Evolutionary conservation across 345 rosid species (phyloP).

Genomic region (Eucalyptus melliodora): DNA sequence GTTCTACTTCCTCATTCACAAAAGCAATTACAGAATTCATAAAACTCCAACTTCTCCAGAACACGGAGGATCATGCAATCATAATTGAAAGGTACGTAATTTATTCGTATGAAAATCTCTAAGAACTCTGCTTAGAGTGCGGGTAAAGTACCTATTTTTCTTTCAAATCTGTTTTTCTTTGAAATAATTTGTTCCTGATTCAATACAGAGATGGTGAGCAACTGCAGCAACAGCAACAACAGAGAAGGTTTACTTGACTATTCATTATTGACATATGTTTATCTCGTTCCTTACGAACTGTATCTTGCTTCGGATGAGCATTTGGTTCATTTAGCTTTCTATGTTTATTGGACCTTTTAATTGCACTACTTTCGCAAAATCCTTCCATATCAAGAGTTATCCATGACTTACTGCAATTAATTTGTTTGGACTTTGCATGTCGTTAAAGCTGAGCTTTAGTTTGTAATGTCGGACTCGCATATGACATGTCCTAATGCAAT

Average conservation of each 20-base stretch:
- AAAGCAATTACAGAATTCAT: not conserved
- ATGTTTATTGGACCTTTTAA: not conserved
- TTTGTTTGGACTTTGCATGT: not conserved
- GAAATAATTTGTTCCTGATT: not conserved
- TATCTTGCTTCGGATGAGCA: not conserved
- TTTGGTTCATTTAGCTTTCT: not conserved
- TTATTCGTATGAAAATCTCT: not conserved
- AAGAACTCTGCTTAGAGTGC: not conserved
- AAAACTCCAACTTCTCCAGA: not conserved
- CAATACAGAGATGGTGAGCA: not conserved
- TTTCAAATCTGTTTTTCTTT: not conserved
- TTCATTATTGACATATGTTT: not conserved
- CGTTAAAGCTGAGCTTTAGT: not conserved
- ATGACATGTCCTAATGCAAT: not conserved
- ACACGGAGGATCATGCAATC: not conserved
- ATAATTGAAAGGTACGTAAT: not conserved
- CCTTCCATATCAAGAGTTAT: not conserved
- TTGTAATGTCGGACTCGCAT: not conserved
- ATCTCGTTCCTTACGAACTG: not conserved
- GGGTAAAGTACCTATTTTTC: not conserved
- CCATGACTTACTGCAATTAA: not conserved
- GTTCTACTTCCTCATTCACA: not conserved
- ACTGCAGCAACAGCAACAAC: not conserved
- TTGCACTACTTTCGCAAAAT: not conserved
- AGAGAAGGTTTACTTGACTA: not conserved